phyloP scores from a whole-genome alignment of 805 yeast genomes.

The Cyberlindnera meyerae region DNA sequence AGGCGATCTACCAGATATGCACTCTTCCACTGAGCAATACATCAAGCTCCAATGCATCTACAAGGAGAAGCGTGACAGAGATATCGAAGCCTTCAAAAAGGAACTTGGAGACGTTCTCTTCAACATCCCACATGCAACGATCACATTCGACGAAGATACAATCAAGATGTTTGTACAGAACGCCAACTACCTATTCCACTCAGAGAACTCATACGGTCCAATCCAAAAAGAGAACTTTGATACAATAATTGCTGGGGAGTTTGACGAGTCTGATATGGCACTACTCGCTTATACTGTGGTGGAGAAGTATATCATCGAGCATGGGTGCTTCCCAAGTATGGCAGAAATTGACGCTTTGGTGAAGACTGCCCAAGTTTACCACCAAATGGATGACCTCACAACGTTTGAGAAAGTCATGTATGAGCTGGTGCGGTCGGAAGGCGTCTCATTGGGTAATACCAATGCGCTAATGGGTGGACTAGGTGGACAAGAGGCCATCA shows the following conservation, averaged over 20 bases:
- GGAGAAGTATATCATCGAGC: slow-evolving; percentile 6
- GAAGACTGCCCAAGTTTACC: slow-evolving; percentile 3
- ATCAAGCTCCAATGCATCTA: slow-evolving; percentile 55
- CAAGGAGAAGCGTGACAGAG: slow-evolving; percentile 46
- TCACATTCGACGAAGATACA: slow-evolving; percentile 25
- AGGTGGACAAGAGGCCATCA: slow-evolving; percentile 78
- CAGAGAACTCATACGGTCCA: slow-evolving; percentile 6
- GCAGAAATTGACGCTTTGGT: neutral
- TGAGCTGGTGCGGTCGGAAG: slow-evolving; percentile 38
- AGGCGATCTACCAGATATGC: slow-evolving; percentile 86
- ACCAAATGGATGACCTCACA: slow-evolving; percentile 1
- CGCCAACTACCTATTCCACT: slow-evolving; percentile 37
- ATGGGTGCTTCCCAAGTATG: slow-evolving; percentile 9
- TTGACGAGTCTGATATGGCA: slow-evolving; percentile 9
- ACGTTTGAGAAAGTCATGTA: slow-evolving; percentile 36
- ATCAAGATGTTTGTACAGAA: slow-evolving; percentile 57
- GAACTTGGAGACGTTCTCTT: slow-evolving; percentile 29
- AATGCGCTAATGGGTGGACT: slow-evolving; percentile 78
- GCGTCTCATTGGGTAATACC: slow-evolving; percentile 49
- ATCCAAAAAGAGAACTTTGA: slow-evolving; percentile 8
- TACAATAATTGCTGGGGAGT: neutral
- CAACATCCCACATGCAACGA: neutral
- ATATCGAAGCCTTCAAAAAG: slow-evolving; percentile 36
- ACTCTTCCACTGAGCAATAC: slow-evolving; percentile 63
- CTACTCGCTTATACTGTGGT: slow-evolving; percentile 14